Base-by-base conservation (phyloP, 2,329 filamentous ascomycete genomes). In the Microcyclospora pomicola region DNA sequence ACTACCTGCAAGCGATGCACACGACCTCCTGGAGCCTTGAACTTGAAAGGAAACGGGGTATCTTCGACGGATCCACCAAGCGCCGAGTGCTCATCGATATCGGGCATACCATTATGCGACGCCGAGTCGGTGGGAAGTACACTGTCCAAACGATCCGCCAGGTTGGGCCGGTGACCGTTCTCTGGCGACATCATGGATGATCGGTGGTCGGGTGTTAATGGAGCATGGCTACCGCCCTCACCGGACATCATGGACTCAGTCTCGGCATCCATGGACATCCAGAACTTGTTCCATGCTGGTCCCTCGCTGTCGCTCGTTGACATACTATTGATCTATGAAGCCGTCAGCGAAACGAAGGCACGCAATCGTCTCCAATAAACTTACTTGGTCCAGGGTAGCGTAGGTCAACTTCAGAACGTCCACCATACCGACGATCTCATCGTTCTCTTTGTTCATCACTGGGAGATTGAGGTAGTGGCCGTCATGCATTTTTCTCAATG, bases 211-310 rank as follows among this genome's bases (percentile, higher is more conserved):
- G 78, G 67, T 41, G 80, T 77, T 37, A 71, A 76, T 53, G 68
- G 76, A 58, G 51, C 67, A 51, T 83, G 80, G 53, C 80, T 79
- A 54, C 82, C 83, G 35, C 81, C 83, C 40, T 92, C 85, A 42
- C 87, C 91, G 42, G 91, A 98, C 61, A 96, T 78, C 72, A 94
- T 81, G 2, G 91, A 98, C 62, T 96, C 91, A 11, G 87, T 88
- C 59, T 94, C 88, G 52, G 92, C 77, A 60, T 96, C 77, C 52
- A 98, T 78, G 1, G 91, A 96, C 49, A 96, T 71, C 91, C 91
- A 98, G 67, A 98, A 98, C 63, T 96, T 98, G 68, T 95, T 96
- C 91, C 91, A 98, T 6, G 91, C 91, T 5, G 91, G 91, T 0
- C 91, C 91, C 63, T 98, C 91, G 51, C 77, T 85, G 56, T 94